These are phyloP conservation scores for Neocatenulostroma microsporum DNA, from an alignment of 2,329 filamentous ascomycete species.

Conservation along the genomic window DNA sequence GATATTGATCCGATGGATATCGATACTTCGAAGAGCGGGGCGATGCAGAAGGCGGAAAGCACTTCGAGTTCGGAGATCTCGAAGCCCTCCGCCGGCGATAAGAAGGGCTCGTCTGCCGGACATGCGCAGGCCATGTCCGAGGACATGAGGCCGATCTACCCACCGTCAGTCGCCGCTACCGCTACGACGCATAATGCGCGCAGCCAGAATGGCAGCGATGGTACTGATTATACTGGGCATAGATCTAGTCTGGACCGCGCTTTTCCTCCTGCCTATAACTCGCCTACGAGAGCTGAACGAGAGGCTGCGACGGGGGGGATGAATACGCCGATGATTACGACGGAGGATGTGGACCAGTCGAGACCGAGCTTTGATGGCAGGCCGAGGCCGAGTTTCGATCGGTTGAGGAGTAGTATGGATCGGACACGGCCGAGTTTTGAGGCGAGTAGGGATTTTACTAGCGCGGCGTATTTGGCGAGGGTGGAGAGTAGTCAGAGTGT, in stretches of 20 bases:
- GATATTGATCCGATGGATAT: conserved; percentile 39
- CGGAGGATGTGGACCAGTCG: conserved; percentile 11
- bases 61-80: conserved; percentile 52
- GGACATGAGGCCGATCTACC: conserved; percentile 86
- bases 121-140: conserved; percentile 61
- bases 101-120: conserved; percentile 23
- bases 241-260: conserved; percentile 34
- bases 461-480: conserved; percentile 72
- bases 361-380: conserved; percentile 58
- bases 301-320: too few species aligned
- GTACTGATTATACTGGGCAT: conserved; percentile 71
- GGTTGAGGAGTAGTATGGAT: conserved; percentile 81
- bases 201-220: conserved; percentile 88
- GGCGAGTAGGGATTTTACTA: conserved; percentile 82
- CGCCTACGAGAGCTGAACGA: too few species aligned
- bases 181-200: conserved; percentile 69
- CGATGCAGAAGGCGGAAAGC: conserved; percentile 42
- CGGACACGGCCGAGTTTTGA: conserved; percentile 76
- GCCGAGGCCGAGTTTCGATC: conserved; percentile 76
- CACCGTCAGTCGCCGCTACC: conserved; percentile 74
- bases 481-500: conserved; percentile 52
- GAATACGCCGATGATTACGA: conserved; percentile 20
- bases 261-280: conserved; percentile 30
- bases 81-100: conserved; percentile 39
- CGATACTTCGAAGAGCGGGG: conserved; percentile 37